These are phyloP conservation scores for Microsporum ferrugineum DNA, from an alignment of 2,329 filamentous ascomycete species.

Conservation along the genomic window DNA sequence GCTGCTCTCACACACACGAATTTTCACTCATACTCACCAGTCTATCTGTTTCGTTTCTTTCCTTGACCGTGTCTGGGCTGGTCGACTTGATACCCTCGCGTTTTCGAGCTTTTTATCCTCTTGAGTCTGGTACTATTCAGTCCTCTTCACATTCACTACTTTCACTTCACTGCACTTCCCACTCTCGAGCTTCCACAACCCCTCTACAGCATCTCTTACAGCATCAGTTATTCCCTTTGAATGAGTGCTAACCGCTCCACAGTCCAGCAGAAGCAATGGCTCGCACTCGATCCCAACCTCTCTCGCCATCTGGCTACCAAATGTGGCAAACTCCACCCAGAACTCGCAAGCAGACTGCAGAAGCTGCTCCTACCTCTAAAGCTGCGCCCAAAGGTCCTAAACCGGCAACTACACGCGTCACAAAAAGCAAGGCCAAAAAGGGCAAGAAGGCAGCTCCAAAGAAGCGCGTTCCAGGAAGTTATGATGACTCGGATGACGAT, in stretches of 20 bases:
- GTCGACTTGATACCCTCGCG: not conserved
- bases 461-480: not conserved
- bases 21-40: not conserved
- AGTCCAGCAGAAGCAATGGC: not conserved
- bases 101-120: not conserved
- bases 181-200: not conserved
- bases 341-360: constrained; percentile 11
- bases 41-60: not conserved
- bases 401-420: constrained; percentile 3
- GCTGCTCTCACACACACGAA: not conserved
- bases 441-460: constrained; percentile 5
- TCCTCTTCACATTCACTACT: not conserved
- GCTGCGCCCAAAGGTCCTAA: not conserved
- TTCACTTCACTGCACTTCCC: not conserved
- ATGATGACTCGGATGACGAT: not conserved
- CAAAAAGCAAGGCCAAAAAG: not conserved
- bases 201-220: not conserved
- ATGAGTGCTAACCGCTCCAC: not conserved
- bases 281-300: constrained; percentile 16
- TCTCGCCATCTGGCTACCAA: constrained; percentile 25
- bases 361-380: not conserved
- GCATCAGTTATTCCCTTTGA: not conserved
- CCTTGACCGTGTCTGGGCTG: not conserved
- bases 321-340: constrained; percentile 21
- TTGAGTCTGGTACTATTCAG: not conserved